These are phyloP conservation scores for Yarrowia osloensis DNA, from an alignment of 805 yeast genomes.

Conservation along the genomic window DNA sequence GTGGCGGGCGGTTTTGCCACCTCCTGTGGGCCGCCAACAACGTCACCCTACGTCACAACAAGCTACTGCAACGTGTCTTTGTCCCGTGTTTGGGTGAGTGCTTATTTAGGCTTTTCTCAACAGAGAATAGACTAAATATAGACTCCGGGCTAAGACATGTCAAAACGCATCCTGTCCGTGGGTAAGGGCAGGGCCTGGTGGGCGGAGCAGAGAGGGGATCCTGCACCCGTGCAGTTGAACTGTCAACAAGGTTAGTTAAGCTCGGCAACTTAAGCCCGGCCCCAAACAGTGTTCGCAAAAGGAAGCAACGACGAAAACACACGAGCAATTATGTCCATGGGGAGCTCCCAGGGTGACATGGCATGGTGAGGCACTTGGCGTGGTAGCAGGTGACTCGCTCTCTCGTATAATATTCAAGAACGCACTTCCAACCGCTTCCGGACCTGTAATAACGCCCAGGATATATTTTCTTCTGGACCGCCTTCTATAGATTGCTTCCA, in stretches of 20 bases:
- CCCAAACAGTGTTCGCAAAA: no score
- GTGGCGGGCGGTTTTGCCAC: no score
- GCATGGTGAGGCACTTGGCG: no score
- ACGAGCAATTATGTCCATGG: no score
- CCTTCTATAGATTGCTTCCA: not conserved
- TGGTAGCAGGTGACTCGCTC: no score
- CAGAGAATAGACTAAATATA: not conserved
- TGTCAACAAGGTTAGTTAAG: conserved; percentile 14
- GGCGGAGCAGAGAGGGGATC: not conserved
- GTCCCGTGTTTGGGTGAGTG: not conserved
- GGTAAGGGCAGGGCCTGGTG: not conserved
- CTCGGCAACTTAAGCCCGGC: not conserved
- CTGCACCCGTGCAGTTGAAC: not conserved
- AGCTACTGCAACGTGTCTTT: conserved; percentile 10
- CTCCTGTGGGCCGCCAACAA: not conserved
- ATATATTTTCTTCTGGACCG: no score
- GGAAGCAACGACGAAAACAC: no score
- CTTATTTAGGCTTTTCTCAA: not conserved
- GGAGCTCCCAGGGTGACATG: no score
- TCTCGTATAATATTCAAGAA: no score
- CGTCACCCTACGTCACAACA: conserved; percentile 9
- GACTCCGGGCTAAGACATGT: not conserved
- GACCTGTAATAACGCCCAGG: no score
- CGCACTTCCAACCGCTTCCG: no score
- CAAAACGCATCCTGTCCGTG: not conserved